Percentiles rank a stretch among this genome's conserved stretches.
Evolutionary conservation across 139 green algal genomes (phyloP).

Genomic region (Chlorella sp.): DNA sequence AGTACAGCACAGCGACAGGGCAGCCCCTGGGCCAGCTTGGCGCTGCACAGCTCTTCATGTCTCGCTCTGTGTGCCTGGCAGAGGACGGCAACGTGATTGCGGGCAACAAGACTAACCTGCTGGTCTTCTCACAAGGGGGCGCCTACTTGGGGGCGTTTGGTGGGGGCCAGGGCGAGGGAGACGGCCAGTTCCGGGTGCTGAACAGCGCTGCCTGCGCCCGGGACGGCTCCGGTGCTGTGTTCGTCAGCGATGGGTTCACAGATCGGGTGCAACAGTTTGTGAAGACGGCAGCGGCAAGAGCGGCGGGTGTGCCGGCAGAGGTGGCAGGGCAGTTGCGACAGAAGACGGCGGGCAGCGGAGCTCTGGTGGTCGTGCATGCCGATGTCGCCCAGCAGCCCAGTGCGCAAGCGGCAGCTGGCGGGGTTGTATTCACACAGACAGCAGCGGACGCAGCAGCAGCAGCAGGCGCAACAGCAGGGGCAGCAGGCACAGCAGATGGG

Average conservation of each 20-base stretch:
- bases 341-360: too few relatives aligned
- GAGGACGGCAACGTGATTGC: neutral
- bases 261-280: neutral
- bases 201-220: neutral
- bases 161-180: neutral
- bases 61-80: neutral
- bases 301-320: neutral
- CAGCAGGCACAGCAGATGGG: neutral
- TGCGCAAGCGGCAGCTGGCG: neutral
- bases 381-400: neutral
- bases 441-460: neutral
- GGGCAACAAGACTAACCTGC: neutral
- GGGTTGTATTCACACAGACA: neutral
- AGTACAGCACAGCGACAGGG: too few relatives aligned
- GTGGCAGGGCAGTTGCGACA: too few relatives aligned
- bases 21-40: neutral
- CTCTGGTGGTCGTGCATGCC: too few relatives aligned
- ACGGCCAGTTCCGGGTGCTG: neutral
- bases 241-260: neutral
- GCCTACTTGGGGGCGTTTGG: neutral
- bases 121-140: neutral
- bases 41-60: neutral
- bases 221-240: neutral
- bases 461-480: neutral
- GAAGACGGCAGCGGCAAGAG: neutral